Base-by-base conservation (phyloP, 2,329 filamentous ascomycete species). In the Trichoderma oligosporum region DNA sequence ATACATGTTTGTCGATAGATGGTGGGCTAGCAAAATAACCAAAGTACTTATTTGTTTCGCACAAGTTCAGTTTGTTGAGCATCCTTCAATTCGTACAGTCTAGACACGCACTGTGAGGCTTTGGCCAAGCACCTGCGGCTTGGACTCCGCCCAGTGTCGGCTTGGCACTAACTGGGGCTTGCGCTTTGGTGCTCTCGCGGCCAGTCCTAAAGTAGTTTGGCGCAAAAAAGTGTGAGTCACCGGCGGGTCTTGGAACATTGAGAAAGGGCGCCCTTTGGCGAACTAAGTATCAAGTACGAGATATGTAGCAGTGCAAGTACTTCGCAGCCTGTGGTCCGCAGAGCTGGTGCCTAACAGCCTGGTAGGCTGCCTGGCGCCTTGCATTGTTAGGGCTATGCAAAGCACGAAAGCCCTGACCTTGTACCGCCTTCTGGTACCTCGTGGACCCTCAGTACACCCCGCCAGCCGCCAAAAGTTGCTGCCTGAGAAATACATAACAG, bases 401-500 rank as follows among this genome's bases (percentile, higher is more conserved):
- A 29, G 12, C 16, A 5, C 56, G 39, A 39, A 6, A 25, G 48
- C 39, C 38, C 44, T 41, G 25, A 35, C 47, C 45, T 46, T 54
- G 63, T 65, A 62, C 63, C 62, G 41, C 56, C 45, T 39, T 46
- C 36, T 51, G 39, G 27, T 11, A 25, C 7, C 24, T 31, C 51
- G 51, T n/a, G 22, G 31, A 16, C 27, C 31, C 41, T 41, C 31
- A 39, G 52, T 55, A 45, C 48, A n/a, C n/a, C n/a, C n/a, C 57
- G 47, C 49, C 57, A 44, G 60, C 57, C 46, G 58, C 56, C 27
- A 51, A 61, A 44, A 51, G 53, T 76, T 71, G 73, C 69, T 77
- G 75, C 75, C 75, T 78, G 73, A 76, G 70, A 75, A 72, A 71
- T 74, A 77, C 73, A 77, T 73, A 75, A 72, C 64, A 56, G 67